These are phyloP conservation scores for Panaeolus papilionaceus DNA, from an alignment of 768 basidiomycete genomes.

Conservation along the genomic window DNA sequence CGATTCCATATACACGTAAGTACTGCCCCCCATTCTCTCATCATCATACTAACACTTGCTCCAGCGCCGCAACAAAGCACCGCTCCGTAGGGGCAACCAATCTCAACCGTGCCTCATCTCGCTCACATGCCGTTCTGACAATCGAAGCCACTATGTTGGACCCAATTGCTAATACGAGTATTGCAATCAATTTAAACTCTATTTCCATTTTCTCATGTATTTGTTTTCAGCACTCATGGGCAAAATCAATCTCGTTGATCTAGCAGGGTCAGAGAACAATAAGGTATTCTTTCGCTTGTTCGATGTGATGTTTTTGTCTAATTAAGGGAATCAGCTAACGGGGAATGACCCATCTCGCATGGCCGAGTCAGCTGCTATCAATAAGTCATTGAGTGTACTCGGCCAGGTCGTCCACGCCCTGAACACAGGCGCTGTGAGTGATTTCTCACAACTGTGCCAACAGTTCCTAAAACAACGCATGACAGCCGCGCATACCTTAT, in stretches of 20 bases:
- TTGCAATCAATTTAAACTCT: conserved; percentile 24
- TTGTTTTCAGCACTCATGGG: conserved; percentile 61
- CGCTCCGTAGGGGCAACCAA: conserved; percentile 89
- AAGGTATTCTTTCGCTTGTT: conserved; percentile 51
- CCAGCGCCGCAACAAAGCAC: conserved; percentile 73
- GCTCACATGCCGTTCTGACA: conserved; percentile 88
- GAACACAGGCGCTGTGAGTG: conserved; percentile 70
- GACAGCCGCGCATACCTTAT: conserved; percentile 81
- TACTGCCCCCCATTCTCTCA: conserved; percentile 13
- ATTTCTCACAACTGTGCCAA: neutral
- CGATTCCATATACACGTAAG: conserved; percentile 52
- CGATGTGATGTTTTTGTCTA: neutral
- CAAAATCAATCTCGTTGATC: conserved; percentile 86
- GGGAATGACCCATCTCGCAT: conserved; percentile 89
- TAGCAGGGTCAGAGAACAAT: conserved; percentile 93
- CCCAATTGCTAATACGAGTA: conserved; percentile 59
- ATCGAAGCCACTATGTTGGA: conserved; percentile 69
- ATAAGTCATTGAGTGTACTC: conserved; percentile 85
- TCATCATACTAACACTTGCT: conserved; percentile 14
- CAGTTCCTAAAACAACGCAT: conserved; percentile 18
- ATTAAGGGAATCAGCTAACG: conserved; percentile 54
- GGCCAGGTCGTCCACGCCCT: conserved; percentile 90
- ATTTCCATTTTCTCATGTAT: neutral
- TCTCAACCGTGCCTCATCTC: conserved; percentile 83
- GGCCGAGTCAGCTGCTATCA: conserved; percentile 89